Conservation (phyloP, 257 asterid genomes). For the Eustoma russellianum region DNA sequence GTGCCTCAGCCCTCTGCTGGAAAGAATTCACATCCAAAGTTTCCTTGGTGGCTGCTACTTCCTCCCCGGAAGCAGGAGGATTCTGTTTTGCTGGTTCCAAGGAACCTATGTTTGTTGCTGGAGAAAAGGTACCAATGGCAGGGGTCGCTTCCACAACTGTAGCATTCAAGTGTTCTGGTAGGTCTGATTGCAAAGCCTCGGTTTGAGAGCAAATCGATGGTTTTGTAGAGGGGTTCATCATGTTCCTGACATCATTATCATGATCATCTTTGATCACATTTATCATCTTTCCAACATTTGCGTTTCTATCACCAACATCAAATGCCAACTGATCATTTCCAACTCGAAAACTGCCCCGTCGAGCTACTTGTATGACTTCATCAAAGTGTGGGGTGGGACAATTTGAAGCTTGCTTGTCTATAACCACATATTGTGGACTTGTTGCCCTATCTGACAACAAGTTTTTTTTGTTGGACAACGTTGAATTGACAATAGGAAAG, state of each 20-base stretch:
- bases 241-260: constrained; percentile 32
- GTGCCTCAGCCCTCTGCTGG: constrained; percentile 95
- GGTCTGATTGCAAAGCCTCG: constrained; percentile 20
- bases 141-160: constrained; percentile 42
- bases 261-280: constrained; percentile 30
- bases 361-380: constrained; percentile 58
- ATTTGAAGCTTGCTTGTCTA: constrained; percentile 25
- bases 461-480: constrained; percentile 29
- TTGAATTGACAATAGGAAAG: constrained; percentile 26
- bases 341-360: constrained; percentile 60
- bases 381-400: constrained; percentile 43
- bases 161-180: constrained; percentile 24
- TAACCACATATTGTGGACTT: constrained; percentile 31
- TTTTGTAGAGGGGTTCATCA: constrained; percentile 20
- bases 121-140: constrained; percentile 15
- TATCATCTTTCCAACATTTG: constrained; percentile 37
- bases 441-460: constrained; percentile 26
- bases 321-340: constrained; percentile 37
- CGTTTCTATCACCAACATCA: constrained; percentile 29
- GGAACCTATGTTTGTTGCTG: constrained; percentile 21
- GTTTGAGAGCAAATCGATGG: constrained; percentile 24
- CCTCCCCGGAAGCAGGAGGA: constrained; percentile 22
- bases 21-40: constrained; percentile 61
- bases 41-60: constrained; percentile 51
- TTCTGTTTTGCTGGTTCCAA: constrained; percentile 24